Evolutionary conservation across 2,329 filamentous ascomycete species (phyloP).

Genomic region (Paecilomyces niveus): DNA sequence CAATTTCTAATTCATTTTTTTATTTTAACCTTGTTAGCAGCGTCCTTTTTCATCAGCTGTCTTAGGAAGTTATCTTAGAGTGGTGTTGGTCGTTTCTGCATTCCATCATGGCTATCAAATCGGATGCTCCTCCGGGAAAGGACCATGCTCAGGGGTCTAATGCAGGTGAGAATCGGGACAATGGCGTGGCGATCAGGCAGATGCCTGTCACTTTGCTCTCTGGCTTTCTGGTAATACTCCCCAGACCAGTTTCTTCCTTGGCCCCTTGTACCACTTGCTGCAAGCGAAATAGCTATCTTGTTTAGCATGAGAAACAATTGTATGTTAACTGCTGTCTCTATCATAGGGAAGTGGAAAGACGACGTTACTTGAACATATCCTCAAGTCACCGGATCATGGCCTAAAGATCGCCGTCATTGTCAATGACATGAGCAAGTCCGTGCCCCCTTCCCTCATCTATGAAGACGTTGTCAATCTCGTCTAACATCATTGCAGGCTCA

Average conservation of each 20-base stretch:
- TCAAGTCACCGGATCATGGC: slow-evolving; percentile 57
- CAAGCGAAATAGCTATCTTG: too few relatives aligned
- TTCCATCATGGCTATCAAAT: not conserved
- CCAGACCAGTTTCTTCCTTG: not conserved
- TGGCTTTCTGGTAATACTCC: slow-evolving; percentile 46
- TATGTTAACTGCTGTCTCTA: slow-evolving; percentile 1
- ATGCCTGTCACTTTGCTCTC: slow-evolving; percentile 56
- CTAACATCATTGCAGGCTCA: slow-evolving; percentile 39
- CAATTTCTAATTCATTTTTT: not conserved
- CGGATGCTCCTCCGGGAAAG: not conserved
- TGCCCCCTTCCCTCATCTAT: not conserved
- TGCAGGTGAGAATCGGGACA: not conserved
- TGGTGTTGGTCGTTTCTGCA: not conserved
- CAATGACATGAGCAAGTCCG: slow-evolving; percentile 61
- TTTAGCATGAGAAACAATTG: not conserved
- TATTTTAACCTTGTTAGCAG: not conserved
- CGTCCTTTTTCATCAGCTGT: not conserved
- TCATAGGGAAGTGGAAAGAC: slow-evolving; percentile 62
- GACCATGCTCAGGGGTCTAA: not conserved
- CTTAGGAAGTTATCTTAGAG: not conserved
- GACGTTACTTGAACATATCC: slow-evolving; percentile 61
- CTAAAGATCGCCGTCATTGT: slow-evolving; percentile 65
- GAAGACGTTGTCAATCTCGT: not conserved
- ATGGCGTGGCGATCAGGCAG: slow-evolving; percentile 5
- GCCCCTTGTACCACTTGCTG: not conserved